These are phyloP conservation scores for Gracilaria gracilis DNA, from an alignment of 23 red algal genomes.

Conservation along the genomic window DNA sequence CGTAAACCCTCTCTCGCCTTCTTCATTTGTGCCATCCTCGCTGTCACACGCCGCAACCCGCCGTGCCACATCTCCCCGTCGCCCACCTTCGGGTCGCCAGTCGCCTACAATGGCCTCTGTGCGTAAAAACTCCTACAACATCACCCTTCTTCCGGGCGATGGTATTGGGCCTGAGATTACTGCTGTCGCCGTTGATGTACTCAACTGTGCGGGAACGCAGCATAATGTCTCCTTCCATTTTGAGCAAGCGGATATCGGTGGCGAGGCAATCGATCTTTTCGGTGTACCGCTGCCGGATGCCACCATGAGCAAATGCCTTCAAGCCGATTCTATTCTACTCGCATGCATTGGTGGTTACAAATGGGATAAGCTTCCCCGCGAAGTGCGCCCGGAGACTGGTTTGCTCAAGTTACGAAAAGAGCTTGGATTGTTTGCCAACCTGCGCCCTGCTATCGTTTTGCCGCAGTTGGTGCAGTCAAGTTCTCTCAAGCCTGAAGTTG, in stretches of 20 bases:
- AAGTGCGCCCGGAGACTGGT: slow-evolving; percentile 85
- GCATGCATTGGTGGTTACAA: slow-evolving; percentile 94
- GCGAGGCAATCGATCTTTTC: slow-evolving; percentile 80
- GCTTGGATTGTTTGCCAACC: slow-evolving; percentile 89
- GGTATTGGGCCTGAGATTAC: slow-evolving; percentile 97
- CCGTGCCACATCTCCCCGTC: neutral
- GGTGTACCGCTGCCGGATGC: slow-evolving; percentile 84
- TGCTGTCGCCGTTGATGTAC: slow-evolving; percentile 78
- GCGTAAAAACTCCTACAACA: slow-evolving; percentile 40
- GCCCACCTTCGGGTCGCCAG: neutral
- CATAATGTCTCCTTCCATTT: slow-evolving; percentile 73
- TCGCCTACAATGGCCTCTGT: slow-evolving; percentile 10
- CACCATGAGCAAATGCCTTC: slow-evolving; percentile 62
- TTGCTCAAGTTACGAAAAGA: slow-evolving; percentile 85
- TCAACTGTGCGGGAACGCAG: slow-evolving; percentile 53
- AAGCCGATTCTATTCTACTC: slow-evolving; percentile 81
- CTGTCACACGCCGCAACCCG: neutral
- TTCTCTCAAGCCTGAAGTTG: slow-evolving; percentile 81
- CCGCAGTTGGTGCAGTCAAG: slow-evolving; percentile 84
- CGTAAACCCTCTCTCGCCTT: neutral
- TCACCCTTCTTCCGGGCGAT: slow-evolving; percentile 90
- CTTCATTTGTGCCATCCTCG: neutral
- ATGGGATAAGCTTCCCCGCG: slow-evolving; percentile 87
- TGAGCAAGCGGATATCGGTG: slow-evolving; percentile 73
- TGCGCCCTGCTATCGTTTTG: slow-evolving; percentile 87